Base-by-base conservation (phyloP, 169 alveolate genomes). In the Plasmodium relictum region DNA sequence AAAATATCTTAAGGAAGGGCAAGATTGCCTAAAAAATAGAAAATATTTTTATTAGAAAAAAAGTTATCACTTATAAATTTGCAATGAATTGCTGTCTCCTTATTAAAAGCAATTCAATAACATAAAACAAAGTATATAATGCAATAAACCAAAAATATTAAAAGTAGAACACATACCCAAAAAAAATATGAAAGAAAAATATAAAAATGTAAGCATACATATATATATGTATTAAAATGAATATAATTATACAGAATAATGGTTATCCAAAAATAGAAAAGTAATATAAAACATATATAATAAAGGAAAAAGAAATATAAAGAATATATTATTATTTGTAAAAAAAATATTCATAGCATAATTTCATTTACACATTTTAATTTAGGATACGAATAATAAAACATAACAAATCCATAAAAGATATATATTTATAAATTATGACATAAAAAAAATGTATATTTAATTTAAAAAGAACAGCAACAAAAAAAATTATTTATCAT, bases 21-120 rank as follows among this genome's bases (percentile, higher is more conserved):
- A 50, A 56, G 83, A 70, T 70, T 83, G 91, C 26, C 74, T 56
- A 69, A 66, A 69, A 68, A 31, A 68, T 73, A 41, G 50, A 83
- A 69, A 56, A 62, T 22, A 83, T 45, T 70, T 68, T 70, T 20
- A 24, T n/a, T 69, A 10, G 41, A 45, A 58, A 69, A 83, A 22
- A 41, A 48, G 50, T 69, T 69, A 83, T 83, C 91, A 66, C 85
- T 83, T 83, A 62, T 83, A 83, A 83, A 83, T 83, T 83, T 83
- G 91, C 91, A 83, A 83, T 70, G 91, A 59, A 41, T 42, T 83
- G 83, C 85, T 69, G 61, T 37, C 61, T 66, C 91, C 83, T 70
- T 83, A 83, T 56, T 66, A 61, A 20, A 68, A 20, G 85, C 83
- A 83, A 68, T 58, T 68, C 83, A 26, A 50, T 6, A 41, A 61